Evolutionary conservation across 164 flowering plant species (phyloP).

Genomic region (Umbilicus rupestris): DNA sequence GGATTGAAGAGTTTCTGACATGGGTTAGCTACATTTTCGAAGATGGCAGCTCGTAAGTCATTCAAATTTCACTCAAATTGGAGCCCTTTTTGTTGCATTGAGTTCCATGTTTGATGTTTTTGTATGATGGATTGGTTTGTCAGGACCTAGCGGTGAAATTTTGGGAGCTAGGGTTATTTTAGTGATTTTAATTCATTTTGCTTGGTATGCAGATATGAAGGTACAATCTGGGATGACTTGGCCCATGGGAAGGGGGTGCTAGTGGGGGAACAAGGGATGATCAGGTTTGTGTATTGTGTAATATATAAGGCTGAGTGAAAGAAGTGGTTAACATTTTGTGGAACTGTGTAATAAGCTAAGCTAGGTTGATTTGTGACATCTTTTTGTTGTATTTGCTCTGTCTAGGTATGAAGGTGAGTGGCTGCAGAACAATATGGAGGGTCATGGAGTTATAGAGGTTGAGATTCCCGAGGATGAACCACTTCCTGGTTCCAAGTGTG

Average conservation of each 20-base stretch:
- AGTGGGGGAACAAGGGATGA: slow-evolving; percentile 62
- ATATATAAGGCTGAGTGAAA: background rate
- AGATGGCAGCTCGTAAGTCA: slow-evolving; percentile 79
- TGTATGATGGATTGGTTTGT: background rate
- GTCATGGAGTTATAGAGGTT: slow-evolving; percentile 95
- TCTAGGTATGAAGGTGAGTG: slow-evolving; percentile 97
- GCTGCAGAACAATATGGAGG: slow-evolving; percentile 83
- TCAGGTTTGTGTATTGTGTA: slow-evolving; percentile 49
- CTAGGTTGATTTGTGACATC: slow-evolving; percentile 14
- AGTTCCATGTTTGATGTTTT: background rate
- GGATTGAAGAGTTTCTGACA: slow-evolving; percentile 80
- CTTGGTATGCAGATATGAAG: slow-evolving; percentile 63
- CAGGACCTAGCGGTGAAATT: no score
- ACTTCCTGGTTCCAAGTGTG: slow-evolving; percentile 91
- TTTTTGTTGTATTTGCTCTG: background rate
- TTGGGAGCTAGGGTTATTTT: background rate
- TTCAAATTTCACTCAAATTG: background rate
- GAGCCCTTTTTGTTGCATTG: background rate
- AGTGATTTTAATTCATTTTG: background rate
- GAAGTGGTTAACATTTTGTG: background rate
- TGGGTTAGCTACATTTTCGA: slow-evolving; percentile 91
- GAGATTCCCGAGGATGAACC: slow-evolving; percentile 79
- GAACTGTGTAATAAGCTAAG: background rate
- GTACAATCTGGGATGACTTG: slow-evolving; percentile 93
- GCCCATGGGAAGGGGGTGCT: slow-evolving; percentile 95